Evolutionary conservation across 2,329 filamentous ascomycete genomes (phyloP).

Genomic region (Cordyceps farinosa): DNA sequence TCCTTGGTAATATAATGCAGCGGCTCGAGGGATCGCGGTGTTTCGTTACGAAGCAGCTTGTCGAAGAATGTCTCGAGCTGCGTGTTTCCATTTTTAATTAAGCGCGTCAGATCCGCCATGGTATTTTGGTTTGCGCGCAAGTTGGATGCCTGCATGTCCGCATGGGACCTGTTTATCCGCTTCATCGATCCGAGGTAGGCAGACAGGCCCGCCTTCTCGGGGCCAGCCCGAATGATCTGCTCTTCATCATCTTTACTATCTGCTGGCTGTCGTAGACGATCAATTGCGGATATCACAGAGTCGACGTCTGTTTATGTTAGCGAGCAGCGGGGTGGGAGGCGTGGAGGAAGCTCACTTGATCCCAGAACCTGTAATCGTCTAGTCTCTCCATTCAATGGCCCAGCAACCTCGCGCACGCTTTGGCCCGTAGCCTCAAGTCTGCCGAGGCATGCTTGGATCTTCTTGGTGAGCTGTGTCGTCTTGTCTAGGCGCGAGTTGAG

Average conservation of each 20-base stretch:
- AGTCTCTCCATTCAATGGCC: conserved; percentile 89
- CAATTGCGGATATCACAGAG: conserved; percentile 78
- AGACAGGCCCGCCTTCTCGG: conserved; percentile 73
- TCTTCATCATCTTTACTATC: conserved; percentile 92
- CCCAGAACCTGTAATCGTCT: conserved; percentile 84
- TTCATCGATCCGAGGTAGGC: conserved; percentile 89
- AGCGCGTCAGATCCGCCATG: conserved; percentile 70
- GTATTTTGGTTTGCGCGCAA: conserved; percentile 88
- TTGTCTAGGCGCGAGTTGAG: conserved; percentile 77
- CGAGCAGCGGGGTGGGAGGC: not conserved
- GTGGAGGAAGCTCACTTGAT: conserved; percentile 55
- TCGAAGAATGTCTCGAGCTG: conserved; percentile 85
- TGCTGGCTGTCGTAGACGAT: conserved; percentile 81
- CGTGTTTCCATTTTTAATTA: conserved; percentile 74
- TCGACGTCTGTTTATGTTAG: conserved; percentile 66
- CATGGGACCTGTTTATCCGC: conserved; percentile 78
- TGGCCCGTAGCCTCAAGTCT: conserved; percentile 84
- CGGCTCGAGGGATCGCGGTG: conserved; percentile 78
- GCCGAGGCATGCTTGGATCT: conserved; percentile 84
- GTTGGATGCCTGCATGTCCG: conserved; percentile 84
- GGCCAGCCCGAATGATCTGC: conserved; percentile 82
- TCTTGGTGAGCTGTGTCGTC: conserved; percentile 88
- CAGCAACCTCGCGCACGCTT: conserved; percentile 86
- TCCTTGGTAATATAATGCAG: conserved; percentile 91
- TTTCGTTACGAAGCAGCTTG: conserved; percentile 69